Base-by-base conservation (phyloP, 441 rosid species). In the Aleurites moluccanus region DNA sequence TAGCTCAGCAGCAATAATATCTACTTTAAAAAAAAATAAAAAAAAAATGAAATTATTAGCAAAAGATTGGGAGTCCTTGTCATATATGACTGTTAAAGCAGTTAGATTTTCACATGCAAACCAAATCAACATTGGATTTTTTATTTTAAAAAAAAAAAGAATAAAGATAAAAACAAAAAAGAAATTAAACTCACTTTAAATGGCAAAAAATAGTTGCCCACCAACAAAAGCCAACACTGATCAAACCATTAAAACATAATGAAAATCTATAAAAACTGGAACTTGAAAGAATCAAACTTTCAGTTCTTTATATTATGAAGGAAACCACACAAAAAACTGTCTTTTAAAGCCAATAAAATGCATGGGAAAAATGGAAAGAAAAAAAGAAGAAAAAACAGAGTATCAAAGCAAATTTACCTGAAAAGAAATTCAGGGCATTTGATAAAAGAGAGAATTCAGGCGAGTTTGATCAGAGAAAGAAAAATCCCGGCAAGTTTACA, bases 401-500 rank as follows among this genome's bases (percentile, higher is more conserved):
- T 6, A 13, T 27, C 25, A 18, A 14, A 67, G 49, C 42, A 18
- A n/a, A 7, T 63, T 72, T 55, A 80, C 85, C 84, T 56, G 70
- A 74, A 78, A 82, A 72, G 25, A 40, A 65, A 3, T 64, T 60
- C 71, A 73, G 78, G 79, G 78, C 57, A 33, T 18, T 56, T 16
- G 63, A 60, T 8, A 57, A 53, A 72, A 76, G 44, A 35, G 44
- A 38, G 52, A 59, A 64, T 35, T 65, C 1, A 44, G 8, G 61
- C 11, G 72, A 59, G 38, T 16, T 44, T 45, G 66, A 52, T 16
- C 0, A 30, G 30, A 30, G 25, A 23, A 13, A 15, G 60, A 20
- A 53, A 69, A 76, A 67, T 66, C 78, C 76, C 75, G 64, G 49
- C 60, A 1, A 67, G 73, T 45, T 73, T 65, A 16, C 33, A 42